These are phyloP conservation scores for Didymellaceae sp. DNA, from an alignment of 2,329 filamentous ascomycete species.

Conservation along the genomic window DNA sequence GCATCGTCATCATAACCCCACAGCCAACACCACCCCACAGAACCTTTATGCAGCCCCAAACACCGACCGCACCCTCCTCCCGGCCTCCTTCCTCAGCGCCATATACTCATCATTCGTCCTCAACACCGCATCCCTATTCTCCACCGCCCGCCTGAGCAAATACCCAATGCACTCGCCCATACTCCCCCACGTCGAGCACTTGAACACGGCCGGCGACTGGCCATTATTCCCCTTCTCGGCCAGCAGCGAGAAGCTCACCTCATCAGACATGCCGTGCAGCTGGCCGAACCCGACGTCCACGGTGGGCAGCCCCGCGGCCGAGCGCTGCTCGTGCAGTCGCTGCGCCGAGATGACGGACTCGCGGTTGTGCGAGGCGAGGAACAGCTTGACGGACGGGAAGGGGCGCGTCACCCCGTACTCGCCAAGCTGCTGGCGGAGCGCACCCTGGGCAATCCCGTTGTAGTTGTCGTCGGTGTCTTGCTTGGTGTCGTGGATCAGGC, in stretches of 20 bases:
- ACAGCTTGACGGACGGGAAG: conserved; percentile 60
- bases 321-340: conserved; percentile 52
- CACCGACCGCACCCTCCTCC: conserved; percentile 24
- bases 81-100: conserved; percentile 35
- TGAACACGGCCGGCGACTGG: conserved; percentile 58
- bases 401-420: conserved; percentile 31
- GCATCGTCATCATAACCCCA: not conserved
- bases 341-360: conserved; percentile 67
- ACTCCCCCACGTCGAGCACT: conserved; percentile 64
- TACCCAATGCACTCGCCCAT: conserved; percentile 81
- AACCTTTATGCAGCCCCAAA: conserved; percentile 16
- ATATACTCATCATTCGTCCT: conserved; percentile 48
- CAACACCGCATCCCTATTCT: conserved; percentile 66
- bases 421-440: conserved; percentile 36
- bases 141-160: conserved; percentile 62
- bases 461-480: conserved; percentile 67
- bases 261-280: conserved; percentile 94
- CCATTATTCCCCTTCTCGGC: conserved; percentile 28
- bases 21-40: too few relatives aligned
- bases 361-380: conserved; percentile 84
- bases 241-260: conserved; percentile 68
- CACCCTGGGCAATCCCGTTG: conserved; percentile 68
- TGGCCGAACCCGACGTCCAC: conserved; percentile 72
- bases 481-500: conserved; percentile 62
- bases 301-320: conserved; percentile 49